Percentiles rank a stretch among this genome's conserved stretches.
Conservation (phyloP, 1,284 basidiomycete genomes). For the Omphalotus olearius region DNA sequence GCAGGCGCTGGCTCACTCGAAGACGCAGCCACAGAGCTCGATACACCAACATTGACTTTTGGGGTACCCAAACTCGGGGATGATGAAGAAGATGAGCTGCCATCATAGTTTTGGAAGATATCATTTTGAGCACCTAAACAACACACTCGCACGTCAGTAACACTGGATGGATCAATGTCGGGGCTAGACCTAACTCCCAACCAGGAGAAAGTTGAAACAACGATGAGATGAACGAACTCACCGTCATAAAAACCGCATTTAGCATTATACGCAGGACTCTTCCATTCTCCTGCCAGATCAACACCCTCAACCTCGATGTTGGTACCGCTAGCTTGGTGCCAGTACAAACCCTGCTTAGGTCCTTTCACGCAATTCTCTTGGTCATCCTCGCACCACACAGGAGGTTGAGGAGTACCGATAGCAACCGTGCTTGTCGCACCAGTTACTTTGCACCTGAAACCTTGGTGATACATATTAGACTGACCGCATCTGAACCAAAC, state of each 20-base stretch:
- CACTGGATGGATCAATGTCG: too few relatives aligned
- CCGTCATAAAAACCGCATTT: constrained; percentile 40
- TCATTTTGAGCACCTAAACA: constrained; percentile 12
- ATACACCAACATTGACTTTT: background rate
- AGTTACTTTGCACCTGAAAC: constrained; percentile 40
- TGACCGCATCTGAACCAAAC: constrained; percentile 30
- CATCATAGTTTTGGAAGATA: constrained; percentile 6
- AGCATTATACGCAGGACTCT: constrained; percentile 39
- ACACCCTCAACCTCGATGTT: constrained; percentile 40
- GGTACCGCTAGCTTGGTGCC: constrained; percentile 41
- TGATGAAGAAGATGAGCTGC: background rate
- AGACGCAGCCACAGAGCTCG: background rate
- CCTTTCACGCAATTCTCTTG: constrained; percentile 26
- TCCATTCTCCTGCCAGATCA: constrained; percentile 24
- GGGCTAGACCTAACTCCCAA: too few relatives aligned
- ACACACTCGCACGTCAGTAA: background rate
- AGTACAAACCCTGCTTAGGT: constrained; percentile 43
- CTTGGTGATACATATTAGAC: constrained; percentile 41
- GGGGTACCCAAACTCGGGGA: background rate
- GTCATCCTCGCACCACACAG: constrained; percentile 44
- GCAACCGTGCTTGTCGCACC: constrained; percentile 30
- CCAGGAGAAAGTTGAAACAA: background rate
- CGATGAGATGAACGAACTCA: background rate
- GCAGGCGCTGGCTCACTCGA: background rate
- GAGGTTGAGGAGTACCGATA: constrained; percentile 32